phyloP scores from a whole-genome alignment of 345 rosid genomes.

The Pugionium cornutum region DNA sequence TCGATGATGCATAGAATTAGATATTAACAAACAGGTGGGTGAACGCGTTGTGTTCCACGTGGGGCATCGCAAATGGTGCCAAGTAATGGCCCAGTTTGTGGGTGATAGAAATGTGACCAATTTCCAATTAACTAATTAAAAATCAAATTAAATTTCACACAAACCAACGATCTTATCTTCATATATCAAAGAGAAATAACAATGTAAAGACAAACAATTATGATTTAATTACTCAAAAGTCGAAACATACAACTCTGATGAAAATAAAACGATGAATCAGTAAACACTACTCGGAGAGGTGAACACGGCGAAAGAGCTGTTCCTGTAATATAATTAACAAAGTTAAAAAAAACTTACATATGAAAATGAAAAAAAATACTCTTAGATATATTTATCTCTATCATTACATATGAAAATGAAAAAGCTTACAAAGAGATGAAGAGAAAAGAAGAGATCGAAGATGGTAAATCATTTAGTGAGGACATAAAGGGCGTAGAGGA shows the following conservation, averaged over 20 bases:
- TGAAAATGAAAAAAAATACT: neutral
- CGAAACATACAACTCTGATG: neutral
- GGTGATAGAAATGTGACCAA: constrained; percentile 17
- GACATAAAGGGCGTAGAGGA: constrained; percentile 68
- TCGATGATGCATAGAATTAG: neutral
- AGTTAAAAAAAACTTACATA: too few species aligned
- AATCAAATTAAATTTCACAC: constrained; percentile 6
- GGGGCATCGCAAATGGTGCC: constrained; percentile 30
- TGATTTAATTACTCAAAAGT: constrained; percentile 2
- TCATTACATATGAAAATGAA: too few species aligned
- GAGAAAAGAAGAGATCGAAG: neutral
- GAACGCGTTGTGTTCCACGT: constrained; percentile 19
- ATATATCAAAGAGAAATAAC: constrained; percentile 16
- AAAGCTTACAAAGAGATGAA: constrained; percentile 32
- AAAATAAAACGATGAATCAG: constrained; percentile 16
- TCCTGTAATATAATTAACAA: constrained; percentile 4
- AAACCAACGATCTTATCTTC: constrained; percentile 22
- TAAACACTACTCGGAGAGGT: neutral
- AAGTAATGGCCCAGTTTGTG: constrained; percentile 18
- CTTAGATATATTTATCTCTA: too few species aligned
- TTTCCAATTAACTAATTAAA: neutral
- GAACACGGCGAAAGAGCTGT: constrained; percentile 33
- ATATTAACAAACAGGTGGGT: constrained; percentile 19
- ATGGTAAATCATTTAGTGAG: constrained; percentile 60
- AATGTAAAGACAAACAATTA: neutral